Evolutionary conservation across 495 filamentous ascomycete genomes (phyloP), one percentile per base, ranked within the genome.

Genomic region (Acidomyces sp.): DNA sequence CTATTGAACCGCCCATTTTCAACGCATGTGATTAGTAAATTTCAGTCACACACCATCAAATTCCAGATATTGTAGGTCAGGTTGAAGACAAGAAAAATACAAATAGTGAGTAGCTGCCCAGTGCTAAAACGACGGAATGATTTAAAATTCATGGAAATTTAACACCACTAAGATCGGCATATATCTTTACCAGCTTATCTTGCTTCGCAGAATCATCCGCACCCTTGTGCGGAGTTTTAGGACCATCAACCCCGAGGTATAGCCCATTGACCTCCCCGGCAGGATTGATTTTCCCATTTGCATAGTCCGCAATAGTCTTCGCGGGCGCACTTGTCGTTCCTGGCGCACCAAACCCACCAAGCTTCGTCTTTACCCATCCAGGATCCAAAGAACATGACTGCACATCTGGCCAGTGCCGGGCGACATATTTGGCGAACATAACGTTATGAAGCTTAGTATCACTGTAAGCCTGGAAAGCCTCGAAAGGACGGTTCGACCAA

Each of bases 291-390:
- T 62, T 37, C 0, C 65, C 68, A 39, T 60, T 54, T 0, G 64
- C 66, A 30, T 66, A 62, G 34, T 66, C 58, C 4, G 64, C 63
- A 47, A 69, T 62, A 1, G 62, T 60, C 3, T 58, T 58, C 1
- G 69, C 54, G 7, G 68, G 65, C 38, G 67, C 62, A n/a, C 61
- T 49, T 34, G 65, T 50, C 61, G 55, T 36, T 2, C 68, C 61
- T 2, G 64, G 49, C 0, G 73, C 74, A 37, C 54, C 58, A 11
- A 41, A 39, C 0, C 73, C 72, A 7, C 74, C 74, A 71, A 78
- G 71, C 54, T 72, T 69, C 6, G 74, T 80, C 43, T 66, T 57
- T 29, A 78, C 72, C 75, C 74, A 78, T 2, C 75, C 75, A 4
- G 75, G 75, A 54, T 72, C 66, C 50, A 77, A 60, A 3, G 63